phyloP scores from a whole-genome alignment of 2,329 filamentous ascomycete species.

The Colletotrichum sp. region DNA sequence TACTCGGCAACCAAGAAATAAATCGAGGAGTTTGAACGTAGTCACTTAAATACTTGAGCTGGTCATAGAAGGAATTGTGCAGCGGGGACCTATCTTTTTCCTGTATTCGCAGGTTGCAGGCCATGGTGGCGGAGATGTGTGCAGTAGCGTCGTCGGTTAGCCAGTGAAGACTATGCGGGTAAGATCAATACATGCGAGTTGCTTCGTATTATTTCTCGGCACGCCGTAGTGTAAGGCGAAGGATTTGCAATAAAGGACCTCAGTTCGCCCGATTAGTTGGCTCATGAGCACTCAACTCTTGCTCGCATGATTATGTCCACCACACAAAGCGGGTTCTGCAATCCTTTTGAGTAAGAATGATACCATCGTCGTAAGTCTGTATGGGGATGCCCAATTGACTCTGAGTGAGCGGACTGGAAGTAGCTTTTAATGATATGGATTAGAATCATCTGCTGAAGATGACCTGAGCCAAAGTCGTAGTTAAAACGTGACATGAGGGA shows the following conservation, averaged over 20 bases:
- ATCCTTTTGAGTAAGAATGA: neutral
- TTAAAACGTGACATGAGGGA: neutral
- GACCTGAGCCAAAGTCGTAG: too few species aligned
- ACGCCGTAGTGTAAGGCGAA: neutral
- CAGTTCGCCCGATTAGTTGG: neutral
- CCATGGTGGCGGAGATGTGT: neutral
- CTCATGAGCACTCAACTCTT: neutral
- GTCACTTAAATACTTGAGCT: neutral
- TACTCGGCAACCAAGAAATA: neutral
- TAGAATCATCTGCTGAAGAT: neutral
- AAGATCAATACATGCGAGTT: neutral
- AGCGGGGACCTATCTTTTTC: neutral
- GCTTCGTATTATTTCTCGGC: neutral
- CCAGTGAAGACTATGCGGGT: neutral
- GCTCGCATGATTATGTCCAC: neutral
- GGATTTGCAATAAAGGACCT: neutral
- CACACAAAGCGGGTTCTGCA: neutral
- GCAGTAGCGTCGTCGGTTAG: neutral
- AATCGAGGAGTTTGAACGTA: neutral
- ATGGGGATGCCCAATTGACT: neutral
- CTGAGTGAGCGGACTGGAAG: neutral
- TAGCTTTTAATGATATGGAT: accelerated
- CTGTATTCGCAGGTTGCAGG: neutral
- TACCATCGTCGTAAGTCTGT: neutral
- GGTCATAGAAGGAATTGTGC: neutral